phyloP scores from a whole-genome alignment of 2,329 filamentous ascomycete genomes.

The Apiospora pterosperma region DNA sequence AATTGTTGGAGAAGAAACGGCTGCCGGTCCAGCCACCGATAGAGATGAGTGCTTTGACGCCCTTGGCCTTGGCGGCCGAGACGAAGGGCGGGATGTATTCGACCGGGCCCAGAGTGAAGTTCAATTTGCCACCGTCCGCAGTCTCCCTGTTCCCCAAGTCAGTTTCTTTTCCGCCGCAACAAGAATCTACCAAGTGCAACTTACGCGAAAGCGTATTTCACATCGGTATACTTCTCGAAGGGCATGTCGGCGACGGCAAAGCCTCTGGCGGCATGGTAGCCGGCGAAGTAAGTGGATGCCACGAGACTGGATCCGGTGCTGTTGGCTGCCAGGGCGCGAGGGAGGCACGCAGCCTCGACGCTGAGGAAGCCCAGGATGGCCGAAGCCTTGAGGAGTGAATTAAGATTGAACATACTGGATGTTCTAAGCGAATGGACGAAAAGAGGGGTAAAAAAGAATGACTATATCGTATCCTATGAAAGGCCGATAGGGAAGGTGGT shows the following conservation, averaged over 20 bases:
- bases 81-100: constrained; percentile 13
- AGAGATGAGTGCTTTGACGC: constrained; percentile 11
- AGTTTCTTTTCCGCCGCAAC: neutral
- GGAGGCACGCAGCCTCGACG: neutral
- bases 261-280: constrained; percentile 11
- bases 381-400: neutral
- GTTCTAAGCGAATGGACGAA: neutral
- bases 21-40: constrained; percentile 14
- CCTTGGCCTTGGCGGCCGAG: constrained; percentile 6
- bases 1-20: constrained; percentile 3
- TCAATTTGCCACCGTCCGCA: constrained; percentile 3
- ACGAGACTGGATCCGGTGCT: neutral
- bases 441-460: neutral
- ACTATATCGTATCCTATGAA: neutral
- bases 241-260: constrained; percentile 11
- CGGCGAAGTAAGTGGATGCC: constrained; percentile 13
- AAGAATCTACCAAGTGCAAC: neutral
- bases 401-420: neutral
- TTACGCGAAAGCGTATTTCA: constrained; percentile 14
- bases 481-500: constrained; percentile 1
- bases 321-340: neutral
- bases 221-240: constrained; percentile 14
- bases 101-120: constrained; percentile 8
- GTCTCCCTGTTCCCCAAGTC: constrained; percentile 1
- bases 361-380: neutral